phyloP scores from a whole-genome alignment of 768 basidiomycete species.

The Trametes coccinea region DNA sequence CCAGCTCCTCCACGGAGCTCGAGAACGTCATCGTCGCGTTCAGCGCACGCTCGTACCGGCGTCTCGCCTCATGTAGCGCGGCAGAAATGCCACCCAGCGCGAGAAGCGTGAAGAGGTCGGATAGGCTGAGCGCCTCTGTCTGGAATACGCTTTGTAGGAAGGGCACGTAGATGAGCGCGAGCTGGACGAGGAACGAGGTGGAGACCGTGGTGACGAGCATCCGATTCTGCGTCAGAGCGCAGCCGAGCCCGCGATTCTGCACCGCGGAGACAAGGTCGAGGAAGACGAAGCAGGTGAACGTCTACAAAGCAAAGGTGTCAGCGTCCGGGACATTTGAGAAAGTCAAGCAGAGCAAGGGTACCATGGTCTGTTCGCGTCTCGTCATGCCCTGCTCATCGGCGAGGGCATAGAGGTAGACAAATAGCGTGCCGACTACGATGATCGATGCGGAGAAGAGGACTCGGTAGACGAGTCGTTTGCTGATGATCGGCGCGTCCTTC shows the following conservation, averaged over 20 bases:
- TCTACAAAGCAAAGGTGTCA: conserved; percentile 47
- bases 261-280: conserved; percentile 94
- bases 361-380: conserved; percentile 94
- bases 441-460: conserved; percentile 93
- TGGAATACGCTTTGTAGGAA: conserved; percentile 93
- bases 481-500: conserved; percentile 91
- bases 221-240: conserved; percentile 78
- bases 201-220: conserved; percentile 91
- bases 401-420: conserved; percentile 81
- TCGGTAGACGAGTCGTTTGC: conserved; percentile 64
- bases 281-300: conserved; percentile 96
- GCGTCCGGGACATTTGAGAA: background rate
- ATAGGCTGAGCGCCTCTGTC: conserved; percentile 71
- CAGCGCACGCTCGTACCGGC: conserved; percentile 71
- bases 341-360: conserved; percentile 29
- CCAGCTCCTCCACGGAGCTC: conserved; percentile 59
- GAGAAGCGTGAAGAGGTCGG: conserved; percentile 74
- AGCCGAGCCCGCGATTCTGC: conserved; percentile 90
- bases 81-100: conserved; percentile 66
- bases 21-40: conserved; percentile 55
- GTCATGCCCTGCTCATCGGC: conserved; percentile 78
- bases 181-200: conserved; percentile 80
- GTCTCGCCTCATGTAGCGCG: conserved; percentile 72
- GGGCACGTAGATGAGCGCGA: conserved; percentile 86
- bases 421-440: conserved; percentile 87